Conservation (phyloP, 2,329 filamentous ascomycete species). For the Intubia oerlemansii region DNA sequence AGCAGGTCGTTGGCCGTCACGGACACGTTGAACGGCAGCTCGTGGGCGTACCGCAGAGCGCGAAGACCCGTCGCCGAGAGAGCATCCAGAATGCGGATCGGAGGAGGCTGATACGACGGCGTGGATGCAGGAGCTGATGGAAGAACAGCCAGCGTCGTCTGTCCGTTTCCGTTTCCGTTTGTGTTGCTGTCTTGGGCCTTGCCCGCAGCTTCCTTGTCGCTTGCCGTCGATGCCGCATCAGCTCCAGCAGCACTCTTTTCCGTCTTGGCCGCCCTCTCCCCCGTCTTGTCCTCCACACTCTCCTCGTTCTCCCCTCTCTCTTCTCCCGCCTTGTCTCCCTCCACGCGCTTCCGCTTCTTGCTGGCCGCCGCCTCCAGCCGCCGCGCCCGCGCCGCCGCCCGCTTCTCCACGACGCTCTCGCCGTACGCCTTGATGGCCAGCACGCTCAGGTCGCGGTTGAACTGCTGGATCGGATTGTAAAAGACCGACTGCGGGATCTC, state of each 20-base stretch:
- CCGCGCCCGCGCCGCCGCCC: constrained; percentile 31
- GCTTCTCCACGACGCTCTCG: constrained; percentile 33
- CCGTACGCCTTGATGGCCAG: constrained; percentile 81
- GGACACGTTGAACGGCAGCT: constrained; percentile 65
- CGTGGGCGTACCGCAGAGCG: constrained; percentile 75
- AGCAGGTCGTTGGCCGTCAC: constrained; percentile 85
- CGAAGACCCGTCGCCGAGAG: constrained; percentile 84
- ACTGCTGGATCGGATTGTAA: constrained; percentile 98
- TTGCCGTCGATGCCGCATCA: too few relatives aligned
- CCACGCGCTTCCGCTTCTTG: constrained; percentile 19
- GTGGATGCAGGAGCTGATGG: too few relatives aligned
- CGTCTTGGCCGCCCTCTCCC: background rate
- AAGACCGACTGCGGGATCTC: constrained; percentile 63
- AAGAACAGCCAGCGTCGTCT: too few relatives aligned
- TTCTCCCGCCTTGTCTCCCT: too few relatives aligned
- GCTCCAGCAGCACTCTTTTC: too few relatives aligned
- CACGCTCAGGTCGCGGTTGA: constrained; percentile 89
- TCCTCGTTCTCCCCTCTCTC: constrained; percentile 2
- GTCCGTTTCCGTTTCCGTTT: too few relatives aligned
- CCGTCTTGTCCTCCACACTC: constrained; percentile 9
- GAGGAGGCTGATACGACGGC: constrained; percentile 13
- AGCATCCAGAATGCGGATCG: constrained; percentile 79
- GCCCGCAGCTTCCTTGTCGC: too few relatives aligned
- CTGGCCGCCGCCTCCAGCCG: constrained; percentile 26
- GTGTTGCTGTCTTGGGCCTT: too few relatives aligned